A percentile compares a stretch with the other conserved stretches of the same genome.
Evolutionary conservation across 495 filamentous ascomycete species (phyloP).

Genomic region (Pyronema omphalodes): DNA sequence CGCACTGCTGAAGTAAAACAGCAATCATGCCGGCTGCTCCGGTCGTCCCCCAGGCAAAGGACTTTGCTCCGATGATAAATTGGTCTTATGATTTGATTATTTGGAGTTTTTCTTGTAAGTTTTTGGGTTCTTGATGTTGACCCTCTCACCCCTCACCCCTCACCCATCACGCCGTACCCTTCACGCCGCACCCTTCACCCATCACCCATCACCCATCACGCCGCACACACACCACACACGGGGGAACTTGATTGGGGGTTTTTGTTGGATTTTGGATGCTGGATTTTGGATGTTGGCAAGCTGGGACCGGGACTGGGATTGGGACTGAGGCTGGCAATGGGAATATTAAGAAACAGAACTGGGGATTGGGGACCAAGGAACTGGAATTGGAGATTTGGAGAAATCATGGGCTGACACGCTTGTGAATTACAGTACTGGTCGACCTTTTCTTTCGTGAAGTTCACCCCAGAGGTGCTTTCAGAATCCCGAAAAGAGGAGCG

Average conservation of each 20-base stretch:
- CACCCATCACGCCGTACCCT: too few relatives aligned
- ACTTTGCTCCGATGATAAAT: conserved; percentile 36
- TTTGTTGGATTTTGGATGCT: too few relatives aligned
- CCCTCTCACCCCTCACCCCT: too few relatives aligned
- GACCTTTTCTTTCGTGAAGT: conserved; percentile 97
- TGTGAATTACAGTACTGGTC: conserved; percentile 68
- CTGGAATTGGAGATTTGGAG: too few relatives aligned
- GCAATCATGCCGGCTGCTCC: too few relatives aligned
- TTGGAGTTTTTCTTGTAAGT: conserved; percentile 43
- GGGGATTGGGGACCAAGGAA: too few relatives aligned
- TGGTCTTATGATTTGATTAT: conserved; percentile 52
- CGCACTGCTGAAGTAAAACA: too few relatives aligned
- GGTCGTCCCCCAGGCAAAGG: conserved; percentile 10
- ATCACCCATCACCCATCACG: too few relatives aligned
- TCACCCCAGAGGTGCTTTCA: conserved; percentile 84
- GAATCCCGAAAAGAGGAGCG: conserved; percentile 68
- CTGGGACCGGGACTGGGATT: background rate
- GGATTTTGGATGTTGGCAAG: conserved; percentile 27
- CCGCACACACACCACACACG: too few relatives aligned
- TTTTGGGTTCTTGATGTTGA: conserved; percentile 23
- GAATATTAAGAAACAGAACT: background rate
- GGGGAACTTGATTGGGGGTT: too few relatives aligned
- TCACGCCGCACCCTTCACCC: too few relatives aligned
- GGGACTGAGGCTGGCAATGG: background rate
- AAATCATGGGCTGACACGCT: conserved; percentile 40